Conservation (phyloP, 805 yeast genomes). For the Saturnispora ahearnii region DNA sequence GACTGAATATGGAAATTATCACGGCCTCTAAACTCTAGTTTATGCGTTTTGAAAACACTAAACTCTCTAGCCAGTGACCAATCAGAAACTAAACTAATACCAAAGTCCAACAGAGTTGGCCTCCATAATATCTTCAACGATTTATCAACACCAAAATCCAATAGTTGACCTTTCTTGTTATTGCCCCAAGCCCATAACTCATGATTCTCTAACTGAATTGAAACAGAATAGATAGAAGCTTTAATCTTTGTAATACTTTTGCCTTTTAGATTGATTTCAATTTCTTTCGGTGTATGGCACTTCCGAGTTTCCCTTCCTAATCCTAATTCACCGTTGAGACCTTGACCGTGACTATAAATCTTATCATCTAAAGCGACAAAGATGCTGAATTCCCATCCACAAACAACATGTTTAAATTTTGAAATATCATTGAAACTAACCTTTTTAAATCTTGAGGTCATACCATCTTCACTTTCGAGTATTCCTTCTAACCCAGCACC, state of each 20-base stretch:
- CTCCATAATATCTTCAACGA: conserved; percentile 18
- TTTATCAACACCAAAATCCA: conserved; percentile 13
- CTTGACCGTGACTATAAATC: conserved; percentile 51
- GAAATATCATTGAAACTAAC: conserved; percentile 10
- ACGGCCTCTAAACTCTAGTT: background rate
- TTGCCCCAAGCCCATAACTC: conserved; percentile 59
- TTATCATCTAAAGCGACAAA: conserved; percentile 34
- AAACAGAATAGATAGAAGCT: conserved; percentile 40
- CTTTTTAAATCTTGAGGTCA: background rate
- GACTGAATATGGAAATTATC: conserved; percentile 22
- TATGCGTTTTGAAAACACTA: conserved; percentile 28
- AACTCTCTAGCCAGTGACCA: conserved; percentile 51
- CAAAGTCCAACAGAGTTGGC: conserved; percentile 15
- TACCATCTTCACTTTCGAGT: background rate
- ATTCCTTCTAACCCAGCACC: conserved; percentile 33
- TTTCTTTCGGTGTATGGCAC: background rate
- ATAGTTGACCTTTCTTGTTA: conserved; percentile 52
- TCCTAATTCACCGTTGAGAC: conserved; percentile 72
- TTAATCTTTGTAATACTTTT: conserved; percentile 13
- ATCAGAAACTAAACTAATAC: conserved; percentile 10
- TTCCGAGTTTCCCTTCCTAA: conserved; percentile 23
- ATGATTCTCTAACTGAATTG: conserved; percentile 33
- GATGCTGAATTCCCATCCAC: conserved; percentile 77
- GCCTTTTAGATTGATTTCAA: background rate
- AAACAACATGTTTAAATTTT: conserved; percentile 40